Evolutionary conservation across 768 basidiomycete species (phyloP).

Genomic region (Mycena sanguinolenta): DNA sequence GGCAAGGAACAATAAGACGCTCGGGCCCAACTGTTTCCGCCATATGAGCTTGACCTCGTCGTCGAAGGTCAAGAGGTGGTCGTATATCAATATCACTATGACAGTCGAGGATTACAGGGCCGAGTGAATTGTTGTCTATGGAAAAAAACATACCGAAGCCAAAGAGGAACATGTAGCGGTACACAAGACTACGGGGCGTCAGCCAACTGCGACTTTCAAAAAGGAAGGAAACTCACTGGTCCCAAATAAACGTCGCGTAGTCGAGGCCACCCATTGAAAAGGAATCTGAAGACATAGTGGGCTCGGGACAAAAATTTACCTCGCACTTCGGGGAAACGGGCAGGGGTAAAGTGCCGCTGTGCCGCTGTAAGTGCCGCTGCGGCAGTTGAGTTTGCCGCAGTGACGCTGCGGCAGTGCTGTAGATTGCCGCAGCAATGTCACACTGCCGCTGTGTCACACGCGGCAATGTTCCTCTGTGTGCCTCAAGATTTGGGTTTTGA

Average conservation of each 20-base stretch:
- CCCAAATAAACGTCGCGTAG: slow-evolving; percentile 29
- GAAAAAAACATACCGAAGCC: slow-evolving; percentile 22
- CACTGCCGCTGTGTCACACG: not conserved
- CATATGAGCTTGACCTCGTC: slow-evolving; percentile 29
- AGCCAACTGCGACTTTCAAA: too few species aligned
- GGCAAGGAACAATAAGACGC: slow-evolving; percentile 19
- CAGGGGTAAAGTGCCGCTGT: not conserved
- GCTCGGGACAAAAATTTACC: too few species aligned
- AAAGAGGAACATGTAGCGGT: slow-evolving; percentile 30
- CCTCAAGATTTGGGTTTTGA: not conserved
- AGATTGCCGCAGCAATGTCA: not conserved
- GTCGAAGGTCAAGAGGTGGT: slow-evolving; percentile 27
- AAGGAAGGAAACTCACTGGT: slow-evolving; percentile 24
- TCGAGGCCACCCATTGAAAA: slow-evolving; percentile 31
- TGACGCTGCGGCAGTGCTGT: not conserved
- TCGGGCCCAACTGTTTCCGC: not conserved
- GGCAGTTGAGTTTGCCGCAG: not conserved
- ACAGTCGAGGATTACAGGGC: too few species aligned
- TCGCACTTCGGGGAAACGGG: too few species aligned
- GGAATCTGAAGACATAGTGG: too few species aligned
- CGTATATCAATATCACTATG: slow-evolving; percentile 31
- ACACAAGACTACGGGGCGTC: slow-evolving; percentile 10
- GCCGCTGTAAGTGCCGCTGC: not conserved
- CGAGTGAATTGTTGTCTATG: not conserved
- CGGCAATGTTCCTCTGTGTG: not conserved